Percentiles rank a stretch among this genome's conserved stretches.
These are phyloP conservation scores for Paecilomyces variotii DNA, from an alignment of 2,329 filamentous ascomycete genomes.

Conservation along the genomic window DNA sequence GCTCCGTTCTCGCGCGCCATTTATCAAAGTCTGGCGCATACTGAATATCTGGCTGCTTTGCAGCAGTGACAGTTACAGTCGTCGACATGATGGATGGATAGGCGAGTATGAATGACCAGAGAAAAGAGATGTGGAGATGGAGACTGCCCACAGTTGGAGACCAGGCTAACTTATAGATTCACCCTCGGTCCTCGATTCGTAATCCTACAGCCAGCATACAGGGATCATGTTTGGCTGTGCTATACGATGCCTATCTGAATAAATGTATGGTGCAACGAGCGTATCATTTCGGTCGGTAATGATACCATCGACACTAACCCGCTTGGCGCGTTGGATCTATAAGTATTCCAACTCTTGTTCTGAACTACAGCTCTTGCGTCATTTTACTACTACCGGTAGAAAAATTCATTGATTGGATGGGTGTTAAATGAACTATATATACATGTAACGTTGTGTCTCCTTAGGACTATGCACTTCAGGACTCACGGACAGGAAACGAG, in stretches of 20 bases:
- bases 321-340: not conserved
- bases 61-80: slow-evolving; percentile 16
- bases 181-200: not conserved
- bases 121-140: not conserved
- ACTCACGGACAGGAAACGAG: not conserved
- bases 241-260: not conserved
- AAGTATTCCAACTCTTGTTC: not conserved
- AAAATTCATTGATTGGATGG: not conserved
- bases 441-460: not conserved
- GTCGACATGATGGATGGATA: not conserved
- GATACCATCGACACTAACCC: not conserved
- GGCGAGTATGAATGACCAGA: not conserved
- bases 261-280: not conserved
- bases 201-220: not conserved
- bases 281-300: not conserved
- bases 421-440: not conserved
- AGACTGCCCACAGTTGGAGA: not conserved
- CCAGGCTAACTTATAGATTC: not conserved
- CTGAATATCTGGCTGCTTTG: slow-evolving; percentile 9
- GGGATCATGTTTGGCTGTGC: not conserved
- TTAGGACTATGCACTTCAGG: not conserved
- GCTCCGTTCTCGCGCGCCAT: slow-evolving; percentile 7
- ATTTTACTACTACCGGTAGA: not conserved
- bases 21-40: slow-evolving; percentile 11
- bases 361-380: not conserved